Conservation (phyloP, 2,329 filamentous ascomycete species). For the Penicillium sp. region DNA sequence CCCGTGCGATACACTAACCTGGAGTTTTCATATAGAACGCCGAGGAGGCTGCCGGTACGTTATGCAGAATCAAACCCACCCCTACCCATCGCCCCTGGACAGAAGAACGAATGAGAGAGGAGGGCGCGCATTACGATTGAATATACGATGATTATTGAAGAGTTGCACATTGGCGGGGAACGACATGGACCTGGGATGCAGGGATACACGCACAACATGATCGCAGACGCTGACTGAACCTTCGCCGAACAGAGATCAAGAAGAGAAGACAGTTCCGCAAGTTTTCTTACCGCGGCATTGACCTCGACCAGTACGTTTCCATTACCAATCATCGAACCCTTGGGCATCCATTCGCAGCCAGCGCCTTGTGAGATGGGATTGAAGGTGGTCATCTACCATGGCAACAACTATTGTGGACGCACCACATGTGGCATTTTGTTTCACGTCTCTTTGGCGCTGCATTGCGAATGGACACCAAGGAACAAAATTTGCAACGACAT, state of each 20-base stretch:
- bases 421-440: constrained; percentile 3
- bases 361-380: constrained; percentile 6
- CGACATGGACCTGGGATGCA: constrained; percentile 17
- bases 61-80: constrained; percentile 19
- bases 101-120: constrained; percentile 6
- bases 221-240: constrained; percentile 25
- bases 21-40: constrained; percentile 58
- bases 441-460: constrained; percentile 3
- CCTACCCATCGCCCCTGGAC: constrained; percentile 13
- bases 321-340: constrained; percentile 7
- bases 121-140: constrained; percentile 1
- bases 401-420: not conserved
- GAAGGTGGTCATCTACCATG: constrained; percentile 1
- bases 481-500: not conserved
- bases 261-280: constrained; percentile 99
- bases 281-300: constrained; percentile 98
- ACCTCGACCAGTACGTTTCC: constrained; percentile 88
- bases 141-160: constrained; percentile 3
- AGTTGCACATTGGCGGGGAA: constrained; percentile 1
- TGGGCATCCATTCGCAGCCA: constrained; percentile 8
- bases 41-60: constrained; percentile 81
- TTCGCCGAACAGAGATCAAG: constrained; percentile 70
- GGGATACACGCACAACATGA: constrained; percentile 11
- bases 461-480: not conserved
- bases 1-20: constrained; percentile 29